These are phyloP conservation scores for Fragilaria crotonensis DNA, from an alignment of 108 stramenopile species.

Conservation along the genomic window DNA sequence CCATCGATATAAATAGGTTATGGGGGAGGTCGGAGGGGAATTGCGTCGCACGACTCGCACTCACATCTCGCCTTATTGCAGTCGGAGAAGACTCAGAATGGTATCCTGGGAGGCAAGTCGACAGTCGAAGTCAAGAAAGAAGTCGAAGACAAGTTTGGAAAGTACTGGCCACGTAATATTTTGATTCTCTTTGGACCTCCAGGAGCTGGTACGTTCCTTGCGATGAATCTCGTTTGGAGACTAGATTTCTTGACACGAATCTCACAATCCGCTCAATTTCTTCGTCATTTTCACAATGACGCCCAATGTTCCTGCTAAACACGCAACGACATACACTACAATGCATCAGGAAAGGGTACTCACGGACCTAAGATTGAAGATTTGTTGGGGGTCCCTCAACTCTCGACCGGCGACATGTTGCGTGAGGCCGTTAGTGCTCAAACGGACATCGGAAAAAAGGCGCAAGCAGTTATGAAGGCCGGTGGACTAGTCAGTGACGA, in stretches of 20 bases:
- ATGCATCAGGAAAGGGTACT: conserved; percentile 84
- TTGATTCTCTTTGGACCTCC: conserved; percentile 52
- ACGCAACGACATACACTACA: neutral
- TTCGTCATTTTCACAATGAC: too few relatives aligned
- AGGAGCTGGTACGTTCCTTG: too few relatives aligned
- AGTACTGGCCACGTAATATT: conserved; percentile 90
- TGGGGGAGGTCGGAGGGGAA: too few relatives aligned
- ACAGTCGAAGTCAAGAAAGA: conserved; percentile 39
- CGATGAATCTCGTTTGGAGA: too few relatives aligned
- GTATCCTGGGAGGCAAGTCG: conserved; percentile 12
- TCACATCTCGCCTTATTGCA: too few relatives aligned
- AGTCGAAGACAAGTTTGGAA: conserved; percentile 74
- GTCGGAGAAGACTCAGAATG: too few relatives aligned
- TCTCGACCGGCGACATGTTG: conserved; percentile 98
- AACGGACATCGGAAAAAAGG: conserved; percentile 94
- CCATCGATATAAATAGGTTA: too few relatives aligned
- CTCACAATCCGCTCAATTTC: too few relatives aligned
- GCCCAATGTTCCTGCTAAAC: conserved; percentile 20
- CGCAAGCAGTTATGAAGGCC: conserved; percentile 96
- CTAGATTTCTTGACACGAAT: too few relatives aligned
- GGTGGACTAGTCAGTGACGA: conserved; percentile 95
- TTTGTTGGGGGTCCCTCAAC: conserved; percentile 77
- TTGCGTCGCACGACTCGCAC: too few relatives aligned
- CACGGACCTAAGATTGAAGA: conserved; percentile 86
- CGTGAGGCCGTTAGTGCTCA: conserved; percentile 94